phyloP scores from a whole-genome alignment of 108 stramenopile genomes.

The Cyclotella baltica region DNA sequence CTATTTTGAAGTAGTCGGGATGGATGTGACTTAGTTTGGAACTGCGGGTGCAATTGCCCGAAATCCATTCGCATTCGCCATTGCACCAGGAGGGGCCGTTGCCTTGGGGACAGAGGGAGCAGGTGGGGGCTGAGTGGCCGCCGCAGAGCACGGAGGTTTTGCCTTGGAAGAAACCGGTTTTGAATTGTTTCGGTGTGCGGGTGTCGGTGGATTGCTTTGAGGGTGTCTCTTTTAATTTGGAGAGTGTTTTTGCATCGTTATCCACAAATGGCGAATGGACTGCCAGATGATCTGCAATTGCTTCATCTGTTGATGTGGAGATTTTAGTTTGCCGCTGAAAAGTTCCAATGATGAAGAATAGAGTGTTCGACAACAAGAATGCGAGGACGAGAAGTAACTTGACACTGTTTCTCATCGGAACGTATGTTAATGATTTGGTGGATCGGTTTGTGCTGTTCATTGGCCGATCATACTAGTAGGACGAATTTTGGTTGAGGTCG shows the following conservation, averaged over 20 bases:
- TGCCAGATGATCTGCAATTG: neutral
- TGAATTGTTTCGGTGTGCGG: neutral
- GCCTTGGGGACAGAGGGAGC: constrained; percentile 49
- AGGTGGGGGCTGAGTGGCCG: constrained; percentile 47
- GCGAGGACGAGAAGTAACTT: neutral
- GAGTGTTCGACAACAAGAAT: neutral
- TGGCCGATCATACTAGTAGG: no score
- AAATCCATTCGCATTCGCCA: constrained; percentile 48
- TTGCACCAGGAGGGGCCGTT: constrained; percentile 54
- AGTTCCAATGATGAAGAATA: neutral
- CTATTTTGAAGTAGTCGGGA: constrained; percentile 47
- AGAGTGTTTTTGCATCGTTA: neutral
- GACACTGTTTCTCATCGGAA: neutral
- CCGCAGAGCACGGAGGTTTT: constrained; percentile 32
- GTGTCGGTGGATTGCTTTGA: neutral
- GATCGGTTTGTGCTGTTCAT: no score
- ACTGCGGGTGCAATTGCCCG: constrained; percentile 22
- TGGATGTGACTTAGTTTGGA: constrained; percentile 36
- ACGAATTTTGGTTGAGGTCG: no score
- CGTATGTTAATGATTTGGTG: no score
- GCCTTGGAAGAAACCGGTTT: constrained; percentile 28
- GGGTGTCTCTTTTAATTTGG: neutral
- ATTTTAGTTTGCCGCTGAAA: neutral
- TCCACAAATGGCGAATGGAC: neutral
- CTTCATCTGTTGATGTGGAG: neutral